Base-by-base conservation (phyloP, 1,284 basidiomycete species). In the Malassezia furfur region DNA sequence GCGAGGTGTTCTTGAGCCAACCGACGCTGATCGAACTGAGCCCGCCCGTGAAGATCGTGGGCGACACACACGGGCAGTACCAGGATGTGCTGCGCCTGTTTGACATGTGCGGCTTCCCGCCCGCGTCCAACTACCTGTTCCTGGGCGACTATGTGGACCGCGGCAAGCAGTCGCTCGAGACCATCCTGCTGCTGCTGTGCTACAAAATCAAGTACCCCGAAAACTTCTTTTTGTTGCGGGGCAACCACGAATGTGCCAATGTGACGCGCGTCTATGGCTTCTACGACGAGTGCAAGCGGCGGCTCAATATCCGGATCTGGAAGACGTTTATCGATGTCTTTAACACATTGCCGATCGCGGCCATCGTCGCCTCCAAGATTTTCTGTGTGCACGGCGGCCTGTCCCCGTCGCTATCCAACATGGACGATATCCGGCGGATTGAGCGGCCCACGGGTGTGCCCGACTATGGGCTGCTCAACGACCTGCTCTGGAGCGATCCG, bases 291-390 rank as follows among this genome's bases (percentile, higher is more conserved):
- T 99, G 94, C 82, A 99, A 99, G 79, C 85, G 94, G 72, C 84
- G 94, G 66, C 93, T 90, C 80, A 96, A 96, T 77, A 93, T 98
- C 82, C 98, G 98, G 80, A 91, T 90, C 37, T 99, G 94, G 94
- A 98, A 96, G 79, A 91, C 91, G 12, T 98, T 99, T 76, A 90
- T 96, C 76, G 94, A 99, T 78, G 93, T 96, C 40, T 99, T 99
- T 83, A 98, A 99, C 78, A 91, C 90, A 67, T 82, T 99, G 11
- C 94, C 94, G 44, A 98, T 99, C 69, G 91, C 94, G 37, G 91
- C 94, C 35, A 88, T 99, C 65, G 93, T 99, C 49, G 94, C 93
- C 11, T 91, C 89, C 67, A 99, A 99, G 80, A 99, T 99, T 72
- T 99, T 99, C 78, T 98, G 93, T 74, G 93, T 99, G 10, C 94